These are phyloP conservation scores for Colletotrichum endophyticum DNA, from an alignment of 2,329 filamentous ascomycete genomes.

Conservation along the genomic window DNA sequence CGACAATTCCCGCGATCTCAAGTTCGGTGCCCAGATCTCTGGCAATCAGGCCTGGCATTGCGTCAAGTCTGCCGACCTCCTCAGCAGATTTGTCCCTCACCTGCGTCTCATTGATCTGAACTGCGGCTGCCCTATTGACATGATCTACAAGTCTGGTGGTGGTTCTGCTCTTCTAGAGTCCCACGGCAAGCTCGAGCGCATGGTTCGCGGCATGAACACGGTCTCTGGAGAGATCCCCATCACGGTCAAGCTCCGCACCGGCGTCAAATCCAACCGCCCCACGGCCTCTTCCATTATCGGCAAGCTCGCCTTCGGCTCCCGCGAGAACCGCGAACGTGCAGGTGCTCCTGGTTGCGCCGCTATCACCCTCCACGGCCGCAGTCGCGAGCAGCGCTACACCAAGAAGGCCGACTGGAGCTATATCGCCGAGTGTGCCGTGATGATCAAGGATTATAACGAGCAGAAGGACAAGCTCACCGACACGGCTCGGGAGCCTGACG, in stretches of 20 bases:
- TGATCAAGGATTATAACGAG: conserved; percentile 81
- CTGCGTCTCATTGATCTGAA: conserved; percentile 94
- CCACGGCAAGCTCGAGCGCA: conserved; percentile 88
- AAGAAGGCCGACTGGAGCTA: conserved; percentile 93
- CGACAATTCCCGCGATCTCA: conserved; percentile 81
- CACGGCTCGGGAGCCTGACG: conserved; percentile 79
- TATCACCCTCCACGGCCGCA: conserved; percentile 93
- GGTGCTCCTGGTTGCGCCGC: conserved; percentile 88
- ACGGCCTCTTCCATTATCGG: conserved; percentile 83
- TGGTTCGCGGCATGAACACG: conserved; percentile 93
- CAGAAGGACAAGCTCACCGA: conserved; percentile 72
- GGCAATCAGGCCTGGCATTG: conserved; percentile 92
- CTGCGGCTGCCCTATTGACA: conserved; percentile 95
- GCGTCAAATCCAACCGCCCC: conserved; percentile 79
- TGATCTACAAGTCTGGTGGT: conserved; percentile 86
- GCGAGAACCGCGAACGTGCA: conserved; percentile 71
- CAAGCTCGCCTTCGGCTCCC: conserved; percentile 79
- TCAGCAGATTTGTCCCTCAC: conserved; percentile 78
- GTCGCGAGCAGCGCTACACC: conserved; percentile 93
- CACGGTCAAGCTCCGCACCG: conserved; percentile 93
- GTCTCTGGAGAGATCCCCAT: conserved; percentile 91
- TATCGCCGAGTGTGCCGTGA: conserved; percentile 85
- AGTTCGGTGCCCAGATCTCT: conserved; percentile 91
- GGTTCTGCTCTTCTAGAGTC: conserved; percentile 92
- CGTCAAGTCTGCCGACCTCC: conserved; percentile 83